Evolutionary conservation across 305 asterid genomes (phyloP), one percentile per base, ranked within the genome.

Genomic region (Salvia sclarea): DNA sequence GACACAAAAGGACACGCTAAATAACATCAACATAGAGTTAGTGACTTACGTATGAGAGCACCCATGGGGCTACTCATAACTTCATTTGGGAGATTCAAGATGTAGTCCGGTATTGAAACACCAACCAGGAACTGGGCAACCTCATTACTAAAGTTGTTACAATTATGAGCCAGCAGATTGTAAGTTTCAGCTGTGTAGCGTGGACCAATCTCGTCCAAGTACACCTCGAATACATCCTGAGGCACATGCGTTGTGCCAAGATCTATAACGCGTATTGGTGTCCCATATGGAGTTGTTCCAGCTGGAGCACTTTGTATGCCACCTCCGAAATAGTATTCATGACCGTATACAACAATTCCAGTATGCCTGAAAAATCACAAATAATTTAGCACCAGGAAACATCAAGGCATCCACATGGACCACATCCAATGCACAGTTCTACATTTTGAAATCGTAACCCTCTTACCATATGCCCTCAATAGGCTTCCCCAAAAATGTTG

Each of bases 91-190:
- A 94, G 96, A 76, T 89, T 84, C 78, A 91, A 61, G 70, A 94
- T 94, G 79, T 94, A 83, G n/a, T 94, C 96, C 1, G 97, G 96
- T 53, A 94, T 84, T 25, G 89, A 56, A 66, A 82, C 80, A 66
- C 96, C 89, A 17, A 84, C 89, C 66, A 94, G 82, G 78, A 94
- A 94, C 84, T 94, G 97, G 41, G 95, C 85, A 80, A 91, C 89
- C 83, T 94, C 99, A 49, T 85, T 91, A 72, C 92, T 94, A 70
- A 94, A 94, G 75, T 94, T 94, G 85, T 94, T 94, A 80, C 99
- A 94, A 69, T 94, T 94, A 75, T 91, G 96, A 31, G 84, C 74
- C 54, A 94, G 58, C 80, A 91, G 73, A 79, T 88, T 94, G 78
- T 91, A 94, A 0, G 90, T 82, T 68, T 87, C 92, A 61, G 96